These are phyloP conservation scores for Mrakia gelida DNA, from an alignment of 768 basidiomycete genomes.

Conservation along the genomic window DNA sequence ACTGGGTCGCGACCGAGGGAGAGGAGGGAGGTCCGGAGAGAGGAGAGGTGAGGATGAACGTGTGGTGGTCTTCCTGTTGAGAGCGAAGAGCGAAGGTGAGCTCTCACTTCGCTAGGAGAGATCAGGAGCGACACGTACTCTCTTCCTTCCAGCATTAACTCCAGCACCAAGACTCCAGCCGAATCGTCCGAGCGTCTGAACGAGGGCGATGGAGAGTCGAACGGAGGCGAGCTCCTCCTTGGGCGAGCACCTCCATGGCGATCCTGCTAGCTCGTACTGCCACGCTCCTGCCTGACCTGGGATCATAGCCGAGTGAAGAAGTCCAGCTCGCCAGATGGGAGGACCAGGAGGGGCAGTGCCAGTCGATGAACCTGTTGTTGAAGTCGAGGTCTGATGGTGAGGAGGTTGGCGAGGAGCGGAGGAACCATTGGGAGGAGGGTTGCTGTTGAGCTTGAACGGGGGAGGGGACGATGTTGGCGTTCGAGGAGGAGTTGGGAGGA, in stretches of 20 bases:
- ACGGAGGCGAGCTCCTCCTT: slow-evolving; percentile 3
- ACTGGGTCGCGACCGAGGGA: not conserved
- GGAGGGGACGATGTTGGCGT: not conserved
- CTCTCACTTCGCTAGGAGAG: too few species aligned
- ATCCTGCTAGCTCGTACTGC: not conserved
- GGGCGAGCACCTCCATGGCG: not conserved
- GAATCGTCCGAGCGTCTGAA: slow-evolving; percentile 13
- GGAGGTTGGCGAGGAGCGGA: not conserved
- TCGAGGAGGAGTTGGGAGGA: not conserved
- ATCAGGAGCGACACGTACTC: too few species aligned
- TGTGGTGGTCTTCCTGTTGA: slow-evolving; percentile 4
- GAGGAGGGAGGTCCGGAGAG: not conserved
- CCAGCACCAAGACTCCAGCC: slow-evolving; percentile 7
- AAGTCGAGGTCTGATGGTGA: not conserved
- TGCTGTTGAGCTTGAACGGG: not conserved
- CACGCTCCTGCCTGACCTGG: not conserved
- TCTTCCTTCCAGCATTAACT: not conserved
- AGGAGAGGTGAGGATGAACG: slow-evolving; percentile 3
- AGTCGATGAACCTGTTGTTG: not conserved
- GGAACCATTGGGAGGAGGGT: not conserved
- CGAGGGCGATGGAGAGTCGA: slow-evolving; percentile 14
- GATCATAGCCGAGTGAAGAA: not conserved
- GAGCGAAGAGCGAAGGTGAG: too few species aligned
- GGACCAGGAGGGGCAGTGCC: not conserved
- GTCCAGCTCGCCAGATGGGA: not conserved